These are phyloP conservation scores for Diaporthe sp. DNA, from an alignment of 2,329 filamentous ascomycete species.

Conservation along the genomic window DNA sequence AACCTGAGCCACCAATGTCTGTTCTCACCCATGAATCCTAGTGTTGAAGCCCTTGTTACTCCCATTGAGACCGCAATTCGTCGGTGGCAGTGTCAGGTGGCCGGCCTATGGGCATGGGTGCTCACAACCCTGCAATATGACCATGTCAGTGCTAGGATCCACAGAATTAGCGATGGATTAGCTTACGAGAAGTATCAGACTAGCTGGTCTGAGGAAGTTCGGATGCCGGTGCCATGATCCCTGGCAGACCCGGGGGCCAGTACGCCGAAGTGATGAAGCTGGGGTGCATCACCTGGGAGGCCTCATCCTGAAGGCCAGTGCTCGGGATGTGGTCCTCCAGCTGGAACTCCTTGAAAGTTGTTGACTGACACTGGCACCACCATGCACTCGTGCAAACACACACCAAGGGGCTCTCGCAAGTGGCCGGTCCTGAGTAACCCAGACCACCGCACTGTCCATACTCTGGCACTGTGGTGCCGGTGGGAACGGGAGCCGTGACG, in stretches of 20 bases:
- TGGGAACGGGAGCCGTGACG: conserved; percentile 16
- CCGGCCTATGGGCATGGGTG: neutral
- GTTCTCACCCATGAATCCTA: no score
- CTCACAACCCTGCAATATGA: neutral
- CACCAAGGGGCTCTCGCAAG: conserved; percentile 49
- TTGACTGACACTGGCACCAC: conserved; percentile 51
- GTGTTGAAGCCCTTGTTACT: no score
- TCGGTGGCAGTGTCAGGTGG: no score
- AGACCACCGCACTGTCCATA: conserved; percentile 55
- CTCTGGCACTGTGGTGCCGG: conserved; percentile 46
- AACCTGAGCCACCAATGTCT: no score
- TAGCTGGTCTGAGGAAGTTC: neutral
- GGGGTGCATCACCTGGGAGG: neutral
- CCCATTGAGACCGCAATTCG: no score
- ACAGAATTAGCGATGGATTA: neutral
- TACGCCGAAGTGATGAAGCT: neutral
- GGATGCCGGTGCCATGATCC: no score
- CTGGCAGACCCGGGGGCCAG: neutral
- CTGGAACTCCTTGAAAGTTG: neutral
- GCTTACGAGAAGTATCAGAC: neutral
- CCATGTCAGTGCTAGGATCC: neutral
- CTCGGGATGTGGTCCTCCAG: neutral
- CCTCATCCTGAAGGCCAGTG: neutral
- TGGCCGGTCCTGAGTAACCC: conserved; percentile 51
- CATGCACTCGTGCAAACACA: conserved; percentile 49